Evolutionary conservation across 495 filamentous ascomycete species (phyloP), one percentile per base, ranked within the genome.

Genomic region (Podospora pseudoanserina): DNA sequence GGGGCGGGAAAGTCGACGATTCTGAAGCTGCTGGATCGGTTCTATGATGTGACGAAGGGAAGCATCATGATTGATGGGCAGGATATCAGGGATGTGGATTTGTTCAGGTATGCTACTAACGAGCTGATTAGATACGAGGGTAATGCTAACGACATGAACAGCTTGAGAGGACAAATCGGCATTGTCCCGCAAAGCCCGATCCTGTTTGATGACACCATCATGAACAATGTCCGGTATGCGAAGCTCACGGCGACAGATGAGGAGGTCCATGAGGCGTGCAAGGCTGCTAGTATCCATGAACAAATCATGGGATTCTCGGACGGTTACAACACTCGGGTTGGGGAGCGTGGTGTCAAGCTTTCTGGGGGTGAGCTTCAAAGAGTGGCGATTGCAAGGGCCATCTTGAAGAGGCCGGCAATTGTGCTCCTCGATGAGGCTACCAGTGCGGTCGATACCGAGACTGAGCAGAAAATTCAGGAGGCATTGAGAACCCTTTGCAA

Each of bases 1-100:
- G 91, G 91, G 23, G 85, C 86, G 27, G 91, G 91, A 20, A 95
- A 94, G 72, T 90, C 90, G 3, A 92, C 90, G 2, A 88, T 92
- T 54, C 79, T 93, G 58, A 90, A 91, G 70, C 83, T 94, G 6
- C 83, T 93, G 19, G 82, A 86, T 67, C 83, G 91, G 0, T 89
- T 90, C 74, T 93, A 91, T 78, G 89, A 94, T 70, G 83, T 89
- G 3, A 83, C 79, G 4, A 72, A 73, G 15, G 91, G 91, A 1
- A 79, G 77, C 2, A 90, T 94, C 65, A 74, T 76, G n/a, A 90
- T 94, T 63, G 91, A 94, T 73, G 88, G 86, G 4, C 89, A 92
- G 64, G 87, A 93, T 72, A 86, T 93, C 62, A 82, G 85, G 18
- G 84, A 90, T 55, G 83, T 93, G 23, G 89, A 86, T 11, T 80